Evolutionary conservation across 2,329 filamentous ascomycete genomes (phyloP).

Genomic region (Sporothrix dimorphospora): DNA sequence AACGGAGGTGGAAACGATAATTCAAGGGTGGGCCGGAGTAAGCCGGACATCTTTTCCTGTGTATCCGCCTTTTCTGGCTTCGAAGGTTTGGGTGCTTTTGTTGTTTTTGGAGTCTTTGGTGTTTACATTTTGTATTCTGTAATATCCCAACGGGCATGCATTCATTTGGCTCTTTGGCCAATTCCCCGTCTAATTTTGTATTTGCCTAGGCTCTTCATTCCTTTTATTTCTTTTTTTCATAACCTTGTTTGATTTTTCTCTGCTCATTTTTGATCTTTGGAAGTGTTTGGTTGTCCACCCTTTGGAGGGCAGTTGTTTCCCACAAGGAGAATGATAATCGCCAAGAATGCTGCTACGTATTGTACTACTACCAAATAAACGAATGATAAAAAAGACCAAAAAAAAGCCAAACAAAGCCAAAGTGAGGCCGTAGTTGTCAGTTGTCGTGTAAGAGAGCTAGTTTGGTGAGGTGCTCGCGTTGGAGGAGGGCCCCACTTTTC

Average conservation of each 20-base stretch:
- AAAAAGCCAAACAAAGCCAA: background rate
- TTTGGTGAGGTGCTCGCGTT: background rate
- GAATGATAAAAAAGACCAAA: background rate
- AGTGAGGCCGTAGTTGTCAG: too few species aligned
- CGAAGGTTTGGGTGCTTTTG: background rate
- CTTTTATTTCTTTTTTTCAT: background rate
- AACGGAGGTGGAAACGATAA: background rate
- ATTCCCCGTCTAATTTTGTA: conserved; percentile 10
- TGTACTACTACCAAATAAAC: background rate
- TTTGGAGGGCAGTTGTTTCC: background rate
- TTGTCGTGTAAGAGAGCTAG: background rate
- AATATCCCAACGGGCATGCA: conserved; percentile 15
- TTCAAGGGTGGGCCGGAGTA: background rate
- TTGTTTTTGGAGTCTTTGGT: conserved; percentile 18
- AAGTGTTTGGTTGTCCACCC: background rate
- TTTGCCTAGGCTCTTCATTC: conserved; percentile 10
- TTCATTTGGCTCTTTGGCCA: conserved; percentile 5
- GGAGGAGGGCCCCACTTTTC: conserved; percentile 16
- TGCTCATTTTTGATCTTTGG: background rate
- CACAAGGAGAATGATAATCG: background rate
- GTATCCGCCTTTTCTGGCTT: background rate
- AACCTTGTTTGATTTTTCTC: background rate
- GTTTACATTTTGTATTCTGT: background rate
- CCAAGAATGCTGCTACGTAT: background rate
- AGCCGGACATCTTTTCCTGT: background rate